A percentile compares a stretch with the other conserved stretches of the same genome.
These are phyloP conservation scores for Aspergillus pseudonomiae DNA, from an alignment of 2,329 filamentous ascomycete species.

Conservation along the genomic window DNA sequence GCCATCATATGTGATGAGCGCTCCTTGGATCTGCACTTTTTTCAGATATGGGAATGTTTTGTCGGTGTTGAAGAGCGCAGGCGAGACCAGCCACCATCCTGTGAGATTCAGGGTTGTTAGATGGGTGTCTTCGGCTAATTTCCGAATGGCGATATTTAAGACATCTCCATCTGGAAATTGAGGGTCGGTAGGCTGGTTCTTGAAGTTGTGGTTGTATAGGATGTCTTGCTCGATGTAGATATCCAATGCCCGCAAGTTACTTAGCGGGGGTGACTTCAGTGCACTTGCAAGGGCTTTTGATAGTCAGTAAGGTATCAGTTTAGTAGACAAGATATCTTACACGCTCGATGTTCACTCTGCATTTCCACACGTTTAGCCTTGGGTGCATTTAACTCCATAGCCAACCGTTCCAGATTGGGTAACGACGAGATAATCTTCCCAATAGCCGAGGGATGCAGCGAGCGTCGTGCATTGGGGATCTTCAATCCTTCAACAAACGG, in stretches of 20 bases:
- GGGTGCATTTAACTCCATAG: background rate
- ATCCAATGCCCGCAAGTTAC: background rate
- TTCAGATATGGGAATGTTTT: background rate
- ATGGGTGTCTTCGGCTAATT: background rate
- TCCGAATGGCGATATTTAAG: background rate
- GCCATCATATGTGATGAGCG: constrained; percentile 5
- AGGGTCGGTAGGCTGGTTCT: background rate
- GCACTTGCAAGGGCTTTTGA: background rate
- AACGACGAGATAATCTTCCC: background rate
- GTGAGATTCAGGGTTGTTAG: background rate
- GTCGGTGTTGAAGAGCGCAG: background rate
- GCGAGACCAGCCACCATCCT: background rate
- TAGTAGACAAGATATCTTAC: background rate
- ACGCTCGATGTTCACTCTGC: background rate
- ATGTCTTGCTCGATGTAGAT: background rate
- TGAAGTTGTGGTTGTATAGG: background rate
- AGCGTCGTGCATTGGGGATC: background rate
- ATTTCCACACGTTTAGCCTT: background rate
- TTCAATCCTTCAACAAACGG: background rate
- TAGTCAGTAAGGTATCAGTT: background rate
- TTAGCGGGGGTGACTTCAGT: background rate
- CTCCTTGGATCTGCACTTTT: background rate
- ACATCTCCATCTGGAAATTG: background rate
- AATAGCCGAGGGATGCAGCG: background rate
- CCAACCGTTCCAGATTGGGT: background rate